Base-by-base conservation (phyloP, 805 yeast species). In the Monosporozyma aquatica region DNA sequence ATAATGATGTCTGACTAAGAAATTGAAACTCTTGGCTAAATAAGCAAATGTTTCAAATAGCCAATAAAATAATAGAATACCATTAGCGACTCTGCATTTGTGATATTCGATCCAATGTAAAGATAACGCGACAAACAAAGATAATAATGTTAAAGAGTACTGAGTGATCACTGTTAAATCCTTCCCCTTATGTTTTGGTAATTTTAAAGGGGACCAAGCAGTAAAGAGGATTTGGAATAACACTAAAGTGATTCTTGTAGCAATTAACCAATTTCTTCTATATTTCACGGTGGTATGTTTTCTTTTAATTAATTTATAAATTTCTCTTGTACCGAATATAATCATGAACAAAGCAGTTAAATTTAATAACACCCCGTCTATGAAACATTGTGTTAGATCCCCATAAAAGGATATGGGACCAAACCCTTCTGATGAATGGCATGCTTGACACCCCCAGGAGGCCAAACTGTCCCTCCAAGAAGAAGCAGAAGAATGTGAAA, bases 51-150 rank as follows among this genome's bases (percentile, higher is more conserved):
- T 51, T 32, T 72, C 68, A 44, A 78, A 68, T 37, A 82, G 65
- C 95, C 95, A 90, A 62, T 75, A 90, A 48, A 81, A 69, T 30
- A 90, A 71, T 37, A 87, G 64, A 0, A 76, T 68, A 2, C 90
- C 81, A 50, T 72, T 75, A 1, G 96, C 78, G 18, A 84, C 74
- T 34, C 65, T 70, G 9, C 78, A 58, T 57, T 83, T 77, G 60
- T 71, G 75, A 54, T 78, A 81, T 58, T 90, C 97, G 45, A 82
- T 58, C 61, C 78, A 82, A 44, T 86, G 82, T 27, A 87, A 61
- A 3, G 66, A 62, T 14, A 74, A 57, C 0, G 78, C 82, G 5
- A 82, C 72, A 2, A 70, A 51, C 4, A 75, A 58, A 17, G 71
- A 67, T 34, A 69, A 43, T 25, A 60, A 46, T 49, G 64, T 54